These are phyloP conservation scores for Raphanus raphanistrum DNA, from an alignment of 345 rosid species.

Conservation along the genomic window DNA sequence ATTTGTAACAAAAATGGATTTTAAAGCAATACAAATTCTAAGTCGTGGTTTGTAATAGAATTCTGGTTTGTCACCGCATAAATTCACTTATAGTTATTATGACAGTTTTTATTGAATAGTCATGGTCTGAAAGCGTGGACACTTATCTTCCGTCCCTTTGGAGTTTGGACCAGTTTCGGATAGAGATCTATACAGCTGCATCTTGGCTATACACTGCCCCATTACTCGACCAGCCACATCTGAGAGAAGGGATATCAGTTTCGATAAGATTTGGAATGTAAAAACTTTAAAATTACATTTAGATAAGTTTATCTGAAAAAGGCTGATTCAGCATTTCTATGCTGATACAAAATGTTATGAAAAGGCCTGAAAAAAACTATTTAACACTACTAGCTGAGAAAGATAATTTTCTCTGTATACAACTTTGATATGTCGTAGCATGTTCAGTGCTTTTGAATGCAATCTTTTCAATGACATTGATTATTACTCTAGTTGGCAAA, in stretches of 20 bases:
- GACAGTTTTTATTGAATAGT: background rate
- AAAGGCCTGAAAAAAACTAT: background rate
- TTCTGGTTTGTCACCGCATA: background rate
- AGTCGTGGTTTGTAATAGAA: background rate
- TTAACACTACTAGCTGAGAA: background rate
- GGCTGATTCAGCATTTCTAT: background rate
- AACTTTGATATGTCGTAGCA: background rate
- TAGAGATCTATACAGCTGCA: conserved; percentile 31
- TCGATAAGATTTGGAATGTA: background rate
- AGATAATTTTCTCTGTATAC: background rate
- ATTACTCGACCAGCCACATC: background rate
- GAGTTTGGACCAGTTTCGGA: conserved; percentile 25
- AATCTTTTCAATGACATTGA: conserved; percentile 3
- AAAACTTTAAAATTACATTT: background rate
- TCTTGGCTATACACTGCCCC: conserved; percentile 26
- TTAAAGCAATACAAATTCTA: background rate
- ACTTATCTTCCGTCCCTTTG: conserved; percentile 10
- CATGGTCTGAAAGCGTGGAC: conserved; percentile 19
- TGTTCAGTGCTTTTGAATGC: background rate
- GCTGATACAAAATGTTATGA: background rate
- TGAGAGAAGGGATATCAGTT: conserved; percentile 1
- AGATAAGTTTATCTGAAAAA: background rate
- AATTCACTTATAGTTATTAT: background rate
- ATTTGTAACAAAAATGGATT: background rate
- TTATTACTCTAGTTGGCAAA: conserved; percentile 14